A percentile compares a stretch with the other conserved stretches of the same genome.
These are phyloP conservation scores for Coemansia guatemalensis DNA, from an alignment of 192 early-diverging fungal species.

Conservation along the genomic window DNA sequence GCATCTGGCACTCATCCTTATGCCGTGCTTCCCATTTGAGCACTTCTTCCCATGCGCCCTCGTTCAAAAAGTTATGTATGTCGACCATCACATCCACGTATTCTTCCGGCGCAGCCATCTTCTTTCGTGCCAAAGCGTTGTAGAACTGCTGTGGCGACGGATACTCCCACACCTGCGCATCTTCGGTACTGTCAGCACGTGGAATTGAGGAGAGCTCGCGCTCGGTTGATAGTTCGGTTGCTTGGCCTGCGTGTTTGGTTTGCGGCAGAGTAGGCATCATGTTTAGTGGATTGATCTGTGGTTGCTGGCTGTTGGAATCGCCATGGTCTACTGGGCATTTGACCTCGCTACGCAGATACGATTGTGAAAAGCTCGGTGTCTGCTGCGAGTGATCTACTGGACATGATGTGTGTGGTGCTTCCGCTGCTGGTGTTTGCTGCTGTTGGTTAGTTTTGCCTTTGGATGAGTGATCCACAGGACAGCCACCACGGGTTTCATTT, in stretches of 20 bases:
- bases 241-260: conserved; percentile 63
- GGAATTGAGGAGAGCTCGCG: conserved; percentile 79
- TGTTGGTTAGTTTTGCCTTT: neutral
- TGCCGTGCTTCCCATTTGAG: conserved; percentile 81
- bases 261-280: conserved; percentile 87
- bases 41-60: conserved; percentile 93
- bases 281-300: conserved; percentile 77
- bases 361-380: conserved; percentile 27
- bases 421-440: conserved; percentile 3
- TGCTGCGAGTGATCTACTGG: conserved; percentile 29
- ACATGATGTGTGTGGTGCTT: conserved; percentile 30
- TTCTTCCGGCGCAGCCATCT: conserved; percentile 81
- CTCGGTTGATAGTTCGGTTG: conserved; percentile 71
- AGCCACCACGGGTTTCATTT: neutral
- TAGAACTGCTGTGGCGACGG: conserved; percentile 91
- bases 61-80: conserved; percentile 98
- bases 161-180: conserved; percentile 74
- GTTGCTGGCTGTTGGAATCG: neutral
- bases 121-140: conserved; percentile 81
- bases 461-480: conserved; percentile 28
- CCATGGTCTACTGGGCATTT: conserved; percentile 61
- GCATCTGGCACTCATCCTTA: conserved; percentile 55
- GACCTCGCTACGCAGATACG: conserved; percentile 9
- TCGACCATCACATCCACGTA: conserved; percentile 90
- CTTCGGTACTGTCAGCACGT: conserved; percentile 16